Percentiles rank a stretch among this genome's conserved stretches.
phyloP scores from a whole-genome alignment of 2,329 filamentous ascomycete species.

The Fusarium newnesense region DNA sequence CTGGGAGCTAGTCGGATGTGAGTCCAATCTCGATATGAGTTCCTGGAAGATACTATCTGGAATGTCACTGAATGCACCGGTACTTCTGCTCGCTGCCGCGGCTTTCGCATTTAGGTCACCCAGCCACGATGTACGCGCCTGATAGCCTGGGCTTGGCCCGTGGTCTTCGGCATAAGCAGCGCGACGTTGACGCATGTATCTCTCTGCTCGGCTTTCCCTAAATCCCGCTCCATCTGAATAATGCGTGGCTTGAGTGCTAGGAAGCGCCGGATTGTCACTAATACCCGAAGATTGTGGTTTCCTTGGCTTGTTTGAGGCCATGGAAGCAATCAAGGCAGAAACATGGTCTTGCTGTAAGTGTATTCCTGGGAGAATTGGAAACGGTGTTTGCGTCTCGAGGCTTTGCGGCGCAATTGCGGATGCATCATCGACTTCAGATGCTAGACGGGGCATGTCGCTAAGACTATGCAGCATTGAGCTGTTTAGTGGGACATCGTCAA shows the following conservation, averaged over 20 bases:
- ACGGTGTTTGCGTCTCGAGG: neutral
- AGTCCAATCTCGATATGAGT: neutral
- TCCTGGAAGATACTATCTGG: neutral
- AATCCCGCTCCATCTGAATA: neutral
- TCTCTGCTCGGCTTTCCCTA: neutral
- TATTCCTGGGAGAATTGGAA: no score
- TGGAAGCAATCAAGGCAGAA: neutral
- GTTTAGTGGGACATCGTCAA: neutral
- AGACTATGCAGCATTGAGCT: rapidly evolving
- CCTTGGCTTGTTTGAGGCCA: neutral
- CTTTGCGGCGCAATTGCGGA: neutral
- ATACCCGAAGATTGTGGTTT: neutral
- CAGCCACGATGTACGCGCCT: neutral
- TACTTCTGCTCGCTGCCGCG: rapidly evolving
- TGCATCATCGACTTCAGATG: neutral
- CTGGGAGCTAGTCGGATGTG: neutral
- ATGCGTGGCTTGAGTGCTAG: neutral
- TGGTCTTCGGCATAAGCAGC: neutral
- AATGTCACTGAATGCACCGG: rapidly evolving
- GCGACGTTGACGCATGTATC: neutral
- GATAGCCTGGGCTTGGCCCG: neutral
- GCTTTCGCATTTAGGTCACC: neutral
- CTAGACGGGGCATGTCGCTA: rapidly evolving
- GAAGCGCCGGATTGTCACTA: neutral
- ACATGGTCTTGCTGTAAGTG: neutral